Percentiles rank a stretch among this genome's conserved stretches.
phyloP scores from a whole-genome alignment of 2,329 filamentous ascomycete genomes.

The Aspergillus versicolor region DNA sequence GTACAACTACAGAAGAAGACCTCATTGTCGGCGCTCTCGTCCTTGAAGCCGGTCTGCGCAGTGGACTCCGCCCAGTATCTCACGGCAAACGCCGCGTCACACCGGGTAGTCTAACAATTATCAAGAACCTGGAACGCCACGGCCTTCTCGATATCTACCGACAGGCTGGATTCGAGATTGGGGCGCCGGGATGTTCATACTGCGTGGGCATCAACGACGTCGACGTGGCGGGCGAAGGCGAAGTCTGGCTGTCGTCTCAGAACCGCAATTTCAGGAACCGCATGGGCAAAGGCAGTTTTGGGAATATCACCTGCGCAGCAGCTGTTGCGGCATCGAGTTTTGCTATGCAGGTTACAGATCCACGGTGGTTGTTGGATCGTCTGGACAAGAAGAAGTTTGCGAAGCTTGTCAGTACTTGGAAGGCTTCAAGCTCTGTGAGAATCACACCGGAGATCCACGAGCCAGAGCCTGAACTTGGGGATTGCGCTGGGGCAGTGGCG shows the following conservation, averaged over 20 bases:
- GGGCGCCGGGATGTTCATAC: not conserved
- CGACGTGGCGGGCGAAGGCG: not conserved
- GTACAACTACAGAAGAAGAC: slow-evolving; percentile 1
- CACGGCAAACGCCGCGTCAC: not conserved
- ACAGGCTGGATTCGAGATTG: not conserved
- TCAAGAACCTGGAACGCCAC: not conserved
- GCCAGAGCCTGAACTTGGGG: too few relatives aligned
- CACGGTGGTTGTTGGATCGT: too few relatives aligned
- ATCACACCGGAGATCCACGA: too few relatives aligned
- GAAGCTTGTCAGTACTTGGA: too few relatives aligned
- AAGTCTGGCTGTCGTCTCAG: not conserved
- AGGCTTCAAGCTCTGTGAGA: too few relatives aligned
- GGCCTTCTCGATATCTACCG: not conserved
- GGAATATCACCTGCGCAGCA: too few relatives aligned
- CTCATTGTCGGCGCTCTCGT: not conserved
- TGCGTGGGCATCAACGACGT: not conserved
- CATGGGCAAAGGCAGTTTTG: not conserved
- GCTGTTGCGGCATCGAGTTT: too few relatives aligned
- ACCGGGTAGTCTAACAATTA: not conserved
- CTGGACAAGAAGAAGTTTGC: too few relatives aligned
- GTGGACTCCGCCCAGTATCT: not conserved
- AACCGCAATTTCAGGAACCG: slow-evolving; percentile 3
- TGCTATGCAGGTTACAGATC: too few relatives aligned
- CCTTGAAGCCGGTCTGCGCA: not conserved
- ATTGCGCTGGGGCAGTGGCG: too few relatives aligned